Base-by-base conservation (phyloP, 495 filamentous ascomycete species). In the Alectoria sarmentosa region DNA sequence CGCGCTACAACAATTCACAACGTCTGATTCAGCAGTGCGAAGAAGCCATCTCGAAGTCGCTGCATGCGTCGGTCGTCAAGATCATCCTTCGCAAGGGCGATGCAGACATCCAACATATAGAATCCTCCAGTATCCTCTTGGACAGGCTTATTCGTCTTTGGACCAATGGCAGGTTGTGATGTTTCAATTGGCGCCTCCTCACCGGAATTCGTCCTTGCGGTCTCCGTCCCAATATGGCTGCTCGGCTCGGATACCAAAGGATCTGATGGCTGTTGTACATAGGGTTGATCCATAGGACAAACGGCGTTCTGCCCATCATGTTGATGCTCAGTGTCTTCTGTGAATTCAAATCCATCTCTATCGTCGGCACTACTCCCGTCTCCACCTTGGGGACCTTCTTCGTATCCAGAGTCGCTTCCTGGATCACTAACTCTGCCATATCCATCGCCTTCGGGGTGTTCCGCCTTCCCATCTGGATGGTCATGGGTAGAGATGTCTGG, bases 11-110 rank as follows among this genome's bases (percentile, higher is more conserved):
- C 49, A 10, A 7, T 9, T 54, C 15, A 54, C 49, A 32, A 4
- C 1, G 26, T 32, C 28, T 54, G 49, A 7, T 54, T 54, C 7
- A 60, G 58, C 17, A 60, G 11, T 11, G 28, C 41, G 36, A 42
- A 23, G 14, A 60, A 60, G 58, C 58, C 58, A 2, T 28, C 58
- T 19, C 30, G n/a, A 8, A 60, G 37, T 30, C 58, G 58, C 36
- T 42, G 38, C 58, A 60, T 38, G n/a, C 58, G 58, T 32, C 19
- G 23, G 38, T 60, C n/a, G 3, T 60, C 34, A 21, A 60, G 58
- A 17, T 17, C 21, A 44, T n/a, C 58, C 0, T 32, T 41, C 15
- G 23, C 26, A 11, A 39, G 34, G 6, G 58, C 58, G 23, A 38
- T 60, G 36, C 37, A 39, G 9, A 60, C n/a, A 41, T 60, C 36